Evolutionary conservation across 169 alveolate genomes (phyloP), one percentile per base, ranked within the genome.

Genomic region (Theileria sp.): DNA sequence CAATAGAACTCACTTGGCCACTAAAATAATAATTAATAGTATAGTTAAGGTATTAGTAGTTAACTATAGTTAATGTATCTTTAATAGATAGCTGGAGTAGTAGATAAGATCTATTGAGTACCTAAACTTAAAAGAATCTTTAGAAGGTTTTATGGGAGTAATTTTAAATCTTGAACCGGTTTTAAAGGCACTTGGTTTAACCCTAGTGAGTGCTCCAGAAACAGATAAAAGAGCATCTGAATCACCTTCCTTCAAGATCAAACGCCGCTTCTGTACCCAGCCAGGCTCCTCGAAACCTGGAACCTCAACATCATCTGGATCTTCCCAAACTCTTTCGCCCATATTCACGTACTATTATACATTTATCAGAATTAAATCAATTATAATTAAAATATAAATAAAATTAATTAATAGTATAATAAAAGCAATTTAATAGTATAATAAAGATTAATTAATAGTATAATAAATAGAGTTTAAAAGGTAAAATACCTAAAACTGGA

Each of bases 251-350:
- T 74, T 64, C 13, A 68, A 56, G 25, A 17, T 49, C 44, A 15
- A 17, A 21, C 71, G 86, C 34, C 89, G 74, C 61, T 83, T 83
- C 26, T 19, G 9, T 19, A 83, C 60, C 89, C 89, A 83, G 36
- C 70, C 81, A 12, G 89, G 89, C 72, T 81, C 88, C 5, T 79
- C 80, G 2, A 56, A 12, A 51, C 3, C 8, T 0, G 15, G 64
- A 0, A n/a, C 51, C 21, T 19, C 77, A 15, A 4, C 70, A 21
- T 75, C 85, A 56, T 83, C 89, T 3, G 77, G 75, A 58, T 83
- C 89, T 21, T 68, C 50, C 86, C 86, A 83, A 26, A 77, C 81
- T 34, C 72, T 15, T 15, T 26, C 68, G 10, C 17, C n/a, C 36
- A 25, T 44, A 44, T 10, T 44, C 54, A 10, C 15, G 3, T 13